Conservation (phyloP, 2,329 filamentous ascomycete species). For the Phialemoniopsis sp. region DNA sequence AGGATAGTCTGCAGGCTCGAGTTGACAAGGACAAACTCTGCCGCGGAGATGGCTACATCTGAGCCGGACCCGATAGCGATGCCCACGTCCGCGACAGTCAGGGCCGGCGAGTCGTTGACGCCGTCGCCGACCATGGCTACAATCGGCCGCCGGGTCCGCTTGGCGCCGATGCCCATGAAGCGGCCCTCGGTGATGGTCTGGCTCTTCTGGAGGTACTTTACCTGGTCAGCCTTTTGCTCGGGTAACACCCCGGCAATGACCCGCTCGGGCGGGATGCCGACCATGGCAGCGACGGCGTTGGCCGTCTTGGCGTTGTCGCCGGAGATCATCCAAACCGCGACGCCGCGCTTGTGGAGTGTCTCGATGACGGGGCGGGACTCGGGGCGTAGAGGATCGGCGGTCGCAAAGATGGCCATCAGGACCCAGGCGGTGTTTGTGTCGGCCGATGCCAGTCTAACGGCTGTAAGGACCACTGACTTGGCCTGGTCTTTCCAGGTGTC, state of each 20-base stretch:
- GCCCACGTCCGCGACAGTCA: constrained; percentile 61
- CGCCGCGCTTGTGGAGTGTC: constrained; percentile 27
- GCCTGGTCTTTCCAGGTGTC: constrained; percentile 8
- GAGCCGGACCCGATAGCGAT: constrained; percentile 66
- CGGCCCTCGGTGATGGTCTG: constrained; percentile 4
- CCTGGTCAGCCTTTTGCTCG: constrained; percentile 33
- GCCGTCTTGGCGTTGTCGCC: constrained; percentile 50
- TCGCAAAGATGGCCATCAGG: constrained; percentile 23
- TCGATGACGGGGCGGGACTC: constrained; percentile 28
- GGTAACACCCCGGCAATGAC: constrained; percentile 62
- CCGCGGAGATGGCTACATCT: constrained; percentile 62
- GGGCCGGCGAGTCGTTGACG: constrained; percentile 61
- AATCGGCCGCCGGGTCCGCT: constrained; percentile 33
- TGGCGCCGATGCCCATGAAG: constrained; percentile 3
- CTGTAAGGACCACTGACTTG: constrained; percentile 8
- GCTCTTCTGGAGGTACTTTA: constrained; percentile 26
- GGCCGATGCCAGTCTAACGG: neutral
- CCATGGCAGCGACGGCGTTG: constrained; percentile 49
- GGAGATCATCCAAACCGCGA: constrained; percentile 43
- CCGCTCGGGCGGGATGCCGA: constrained; percentile 52
- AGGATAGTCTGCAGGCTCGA: constrained; percentile 55
- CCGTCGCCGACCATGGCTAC: constrained; percentile 70
- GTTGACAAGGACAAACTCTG: constrained; percentile 62
- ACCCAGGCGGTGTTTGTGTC: neutral
- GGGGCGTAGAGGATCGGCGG: constrained; percentile 37